Percentiles rank a stretch among this genome's conserved stretches.
Evolutionary conservation across 805 yeast species (phyloP).

Genomic region (Yarrowia sp.): DNA sequence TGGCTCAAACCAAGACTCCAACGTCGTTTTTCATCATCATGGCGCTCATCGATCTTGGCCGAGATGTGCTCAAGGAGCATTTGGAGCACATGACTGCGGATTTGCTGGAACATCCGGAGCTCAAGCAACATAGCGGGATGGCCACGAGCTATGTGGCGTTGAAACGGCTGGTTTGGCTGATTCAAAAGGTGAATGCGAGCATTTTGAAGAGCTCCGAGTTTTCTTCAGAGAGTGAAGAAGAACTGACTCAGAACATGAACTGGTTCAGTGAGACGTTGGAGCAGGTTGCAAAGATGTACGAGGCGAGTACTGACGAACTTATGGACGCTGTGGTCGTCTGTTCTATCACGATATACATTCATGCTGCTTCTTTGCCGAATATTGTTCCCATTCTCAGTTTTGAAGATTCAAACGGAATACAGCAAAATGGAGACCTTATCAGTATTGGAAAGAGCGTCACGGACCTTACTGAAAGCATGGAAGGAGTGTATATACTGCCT

Average conservation of each 20-base stretch:
- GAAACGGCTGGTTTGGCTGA: conserved; percentile 2
- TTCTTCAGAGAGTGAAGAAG: neutral
- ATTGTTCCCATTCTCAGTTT: neutral
- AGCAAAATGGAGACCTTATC: neutral
- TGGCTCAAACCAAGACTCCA: neutral
- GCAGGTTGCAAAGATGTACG: neutral
- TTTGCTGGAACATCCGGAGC: neutral
- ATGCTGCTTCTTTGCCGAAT: neutral
- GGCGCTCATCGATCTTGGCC: neutral
- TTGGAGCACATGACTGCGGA: neutral
- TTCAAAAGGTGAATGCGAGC: neutral
- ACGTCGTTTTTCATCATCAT: conserved; percentile 5
- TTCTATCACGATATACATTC: neutral
- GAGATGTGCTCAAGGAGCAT: neutral
- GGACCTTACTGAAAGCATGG: neutral
- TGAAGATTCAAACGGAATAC: neutral
- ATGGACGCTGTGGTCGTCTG: conserved; percentile 2
- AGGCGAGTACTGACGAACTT: neutral
- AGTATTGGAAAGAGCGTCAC: neutral
- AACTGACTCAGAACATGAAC: neutral
- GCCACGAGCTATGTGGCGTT: neutral
- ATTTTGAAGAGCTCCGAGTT: neutral
- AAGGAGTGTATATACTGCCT: neutral
- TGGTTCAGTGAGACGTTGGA: conserved; percentile 3
- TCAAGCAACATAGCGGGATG: neutral